Percentiles rank a stretch among this genome's conserved stretches.
phyloP scores from a whole-genome alignment of 345 rosid species.

The Citrus inodora region DNA sequence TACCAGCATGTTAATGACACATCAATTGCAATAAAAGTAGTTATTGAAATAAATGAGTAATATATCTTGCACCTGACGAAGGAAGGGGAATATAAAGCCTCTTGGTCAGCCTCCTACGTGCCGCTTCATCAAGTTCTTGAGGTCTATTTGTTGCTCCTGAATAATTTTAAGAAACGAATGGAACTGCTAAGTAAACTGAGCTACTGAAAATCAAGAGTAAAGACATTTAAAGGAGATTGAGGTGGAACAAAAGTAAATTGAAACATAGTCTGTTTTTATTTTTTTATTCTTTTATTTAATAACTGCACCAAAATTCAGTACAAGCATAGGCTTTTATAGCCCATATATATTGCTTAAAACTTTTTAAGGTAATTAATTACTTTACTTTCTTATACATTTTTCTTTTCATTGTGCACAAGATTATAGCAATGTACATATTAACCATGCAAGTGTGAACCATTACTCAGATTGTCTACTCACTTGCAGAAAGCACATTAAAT shows the following conservation, averaged over 20 bases:
- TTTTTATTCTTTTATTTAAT: neutral
- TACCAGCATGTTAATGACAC: conserved; percentile 19
- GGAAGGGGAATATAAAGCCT: conserved; percentile 95
- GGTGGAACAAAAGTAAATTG: neutral
- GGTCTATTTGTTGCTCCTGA: conserved; percentile 97
- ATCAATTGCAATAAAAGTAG: neutral
- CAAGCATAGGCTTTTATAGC: neutral
- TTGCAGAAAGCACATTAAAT: neutral
- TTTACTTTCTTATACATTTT: neutral
- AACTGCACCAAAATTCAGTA: neutral
- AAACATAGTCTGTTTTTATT: neutral
- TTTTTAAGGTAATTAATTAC: neutral
- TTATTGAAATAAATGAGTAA: conserved; percentile 9
- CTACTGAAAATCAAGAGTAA: neutral
- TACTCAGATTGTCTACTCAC: neutral
- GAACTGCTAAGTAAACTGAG: neutral
- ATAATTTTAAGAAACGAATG: conserved; percentile 16
- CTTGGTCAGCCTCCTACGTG: conserved; percentile 90
- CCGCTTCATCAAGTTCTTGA: conserved; percentile 98
- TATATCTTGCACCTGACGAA: conserved; percentile 56
- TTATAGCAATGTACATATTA: neutral
- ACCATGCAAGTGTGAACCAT: too few species aligned
- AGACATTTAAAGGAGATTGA: neutral
- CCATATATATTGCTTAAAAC: neutral
- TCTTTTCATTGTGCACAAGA: neutral